These are phyloP conservation scores for Colletotrichum tropicicola DNA, from an alignment of 2,329 filamentous ascomycete genomes.

Conservation along the genomic window DNA sequence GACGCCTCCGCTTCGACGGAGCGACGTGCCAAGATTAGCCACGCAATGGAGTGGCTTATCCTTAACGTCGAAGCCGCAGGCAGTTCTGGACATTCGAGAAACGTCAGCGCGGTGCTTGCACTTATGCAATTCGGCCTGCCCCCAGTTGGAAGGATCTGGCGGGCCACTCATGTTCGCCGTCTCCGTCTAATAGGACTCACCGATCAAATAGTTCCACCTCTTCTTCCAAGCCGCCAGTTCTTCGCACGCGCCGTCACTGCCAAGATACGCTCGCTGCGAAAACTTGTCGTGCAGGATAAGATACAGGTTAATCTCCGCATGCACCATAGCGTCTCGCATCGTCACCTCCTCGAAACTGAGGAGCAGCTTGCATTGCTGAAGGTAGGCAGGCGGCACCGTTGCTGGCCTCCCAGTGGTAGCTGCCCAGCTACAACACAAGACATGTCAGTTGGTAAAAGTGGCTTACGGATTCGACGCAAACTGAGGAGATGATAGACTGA, in stretches of 20 bases:
- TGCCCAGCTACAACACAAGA: constrained; percentile 43
- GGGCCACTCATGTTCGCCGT: background rate
- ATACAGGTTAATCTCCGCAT: constrained; percentile 49
- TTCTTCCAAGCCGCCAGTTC: constrained; percentile 44
- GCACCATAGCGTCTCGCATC: constrained; percentile 50
- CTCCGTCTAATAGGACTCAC: constrained; percentile 32
- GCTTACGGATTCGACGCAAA: background rate
- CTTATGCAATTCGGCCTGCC: background rate
- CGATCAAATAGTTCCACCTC: constrained; percentile 44
- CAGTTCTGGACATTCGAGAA: constrained; percentile 33
- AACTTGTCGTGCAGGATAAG: constrained; percentile 46
- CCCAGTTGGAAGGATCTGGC: background rate
- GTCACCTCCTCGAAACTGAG: constrained; percentile 50
- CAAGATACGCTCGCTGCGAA: constrained; percentile 38
- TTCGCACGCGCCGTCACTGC: constrained; percentile 41
- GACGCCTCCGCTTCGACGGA: constrained; percentile 23
- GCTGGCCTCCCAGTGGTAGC: constrained; percentile 50
- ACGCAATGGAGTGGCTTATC: constrained; percentile 44
- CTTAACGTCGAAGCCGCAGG: constrained; percentile 43
- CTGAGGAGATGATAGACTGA: constrained; percentile 26
- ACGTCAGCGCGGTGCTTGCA: background rate
- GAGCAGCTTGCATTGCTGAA: constrained; percentile 49
- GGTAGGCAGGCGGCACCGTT: constrained; percentile 45
- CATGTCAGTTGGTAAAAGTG: background rate
- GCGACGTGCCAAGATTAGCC: constrained; percentile 39